These are phyloP conservation scores for Fusarium piperis DNA, from an alignment of 2,329 filamentous ascomycete genomes.

Conservation along the genomic window DNA sequence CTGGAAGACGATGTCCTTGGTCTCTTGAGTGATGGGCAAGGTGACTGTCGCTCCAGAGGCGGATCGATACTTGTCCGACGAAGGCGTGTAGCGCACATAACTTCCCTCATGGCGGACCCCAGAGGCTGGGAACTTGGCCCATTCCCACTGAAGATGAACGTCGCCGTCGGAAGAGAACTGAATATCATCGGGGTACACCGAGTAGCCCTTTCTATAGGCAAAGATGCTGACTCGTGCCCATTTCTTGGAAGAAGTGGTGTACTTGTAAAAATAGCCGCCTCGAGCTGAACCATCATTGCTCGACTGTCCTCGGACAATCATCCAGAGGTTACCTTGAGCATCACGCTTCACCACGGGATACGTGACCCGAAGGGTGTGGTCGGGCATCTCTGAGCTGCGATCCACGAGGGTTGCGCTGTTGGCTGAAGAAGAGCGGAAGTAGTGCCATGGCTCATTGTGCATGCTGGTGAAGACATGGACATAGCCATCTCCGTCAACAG, in stretches of 20 bases:
- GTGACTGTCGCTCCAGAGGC: slow-evolving; percentile 13
- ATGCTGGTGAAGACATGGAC: slow-evolving; percentile 44
- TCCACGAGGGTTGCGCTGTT: slow-evolving; percentile 36
- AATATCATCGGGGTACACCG: slow-evolving; percentile 41
- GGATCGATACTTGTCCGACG: slow-evolving; percentile 27
- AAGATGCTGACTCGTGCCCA: slow-evolving; percentile 11
- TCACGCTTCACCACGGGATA: slow-evolving; percentile 25
- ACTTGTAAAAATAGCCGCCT: slow-evolving; percentile 25
- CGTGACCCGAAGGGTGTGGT: slow-evolving; percentile 23
- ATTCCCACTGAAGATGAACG: slow-evolving; percentile 42
- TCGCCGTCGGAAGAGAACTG: slow-evolving; percentile 41
- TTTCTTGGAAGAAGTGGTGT: not conserved
- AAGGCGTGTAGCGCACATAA: slow-evolving; percentile 38
- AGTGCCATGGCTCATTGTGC: slow-evolving; percentile 42
- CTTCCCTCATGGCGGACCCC: slow-evolving; percentile 40
- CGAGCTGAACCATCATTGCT: slow-evolving; percentile 1
- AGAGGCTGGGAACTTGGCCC: slow-evolving; percentile 41
- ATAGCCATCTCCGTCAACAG: slow-evolving; percentile 39
- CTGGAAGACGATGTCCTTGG: slow-evolving; percentile 14
- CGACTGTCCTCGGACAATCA: slow-evolving; percentile 19
- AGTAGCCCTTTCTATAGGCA: slow-evolving; percentile 38
- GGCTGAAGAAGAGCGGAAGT: slow-evolving; percentile 34
- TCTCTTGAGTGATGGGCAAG: slow-evolving; percentile 11
- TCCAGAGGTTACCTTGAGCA: slow-evolving; percentile 2
- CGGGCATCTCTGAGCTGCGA: slow-evolving; percentile 33